phyloP scores from a whole-genome alignment of 2,329 filamentous ascomycete species.

The Pseudogymnoascus verrucosus region DNA sequence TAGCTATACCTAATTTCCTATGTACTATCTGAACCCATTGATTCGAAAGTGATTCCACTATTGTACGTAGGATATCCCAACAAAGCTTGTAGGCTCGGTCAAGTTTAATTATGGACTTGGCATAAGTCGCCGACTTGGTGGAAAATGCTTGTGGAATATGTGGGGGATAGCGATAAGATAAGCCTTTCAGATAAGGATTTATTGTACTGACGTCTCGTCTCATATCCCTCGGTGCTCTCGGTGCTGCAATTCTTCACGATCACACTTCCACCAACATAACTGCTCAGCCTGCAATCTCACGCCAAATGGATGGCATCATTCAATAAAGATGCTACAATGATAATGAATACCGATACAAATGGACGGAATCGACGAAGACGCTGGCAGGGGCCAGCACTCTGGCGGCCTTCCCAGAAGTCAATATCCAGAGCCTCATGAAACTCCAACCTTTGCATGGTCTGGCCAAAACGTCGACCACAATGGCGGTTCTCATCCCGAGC shows the following conservation, averaged over 20 bases:
- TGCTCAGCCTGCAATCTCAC: background rate
- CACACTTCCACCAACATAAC: background rate
- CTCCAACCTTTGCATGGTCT: constrained; percentile 1
- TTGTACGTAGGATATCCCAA: too few relatives aligned
- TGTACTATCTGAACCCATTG: background rate
- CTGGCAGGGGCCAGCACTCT: background rate
- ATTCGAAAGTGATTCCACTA: background rate
- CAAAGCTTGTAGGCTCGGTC: background rate
- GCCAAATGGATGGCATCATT: background rate
- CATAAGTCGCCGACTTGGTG: background rate
- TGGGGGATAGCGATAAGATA: constrained; percentile 8
- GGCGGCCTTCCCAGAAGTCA: background rate
- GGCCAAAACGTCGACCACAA: background rate
- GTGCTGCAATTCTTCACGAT: background rate
- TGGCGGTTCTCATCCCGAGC: background rate
- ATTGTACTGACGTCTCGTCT: constrained; percentile 5
- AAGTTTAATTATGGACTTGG: background rate
- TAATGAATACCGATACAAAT: constrained; percentile 8
- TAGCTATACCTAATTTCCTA: constrained; percentile 8
- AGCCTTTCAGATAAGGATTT: background rate
- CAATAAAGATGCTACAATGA: background rate
- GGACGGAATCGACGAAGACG: constrained; percentile 5
- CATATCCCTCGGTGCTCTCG: constrained; percentile 1
- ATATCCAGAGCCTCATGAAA: constrained; percentile 7
- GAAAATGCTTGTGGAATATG: background rate